These are phyloP conservation scores for Kregervanrija pseudodelftensis DNA, from an alignment of 805 yeast species.

Conservation along the genomic window DNA sequence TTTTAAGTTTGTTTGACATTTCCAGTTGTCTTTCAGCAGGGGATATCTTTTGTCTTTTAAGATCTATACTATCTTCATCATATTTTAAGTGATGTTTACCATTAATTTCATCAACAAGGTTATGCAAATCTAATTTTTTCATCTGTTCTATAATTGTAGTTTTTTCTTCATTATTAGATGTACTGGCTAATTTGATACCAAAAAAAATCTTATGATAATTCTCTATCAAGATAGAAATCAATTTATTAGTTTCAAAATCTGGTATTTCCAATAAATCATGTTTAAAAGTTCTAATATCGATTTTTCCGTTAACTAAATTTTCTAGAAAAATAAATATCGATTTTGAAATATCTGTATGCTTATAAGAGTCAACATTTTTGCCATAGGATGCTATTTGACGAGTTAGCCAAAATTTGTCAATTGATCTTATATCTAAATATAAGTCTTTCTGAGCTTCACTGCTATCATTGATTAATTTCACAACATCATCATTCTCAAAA, in stretches of 20 bases:
- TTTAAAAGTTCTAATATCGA: slow-evolving; percentile 41
- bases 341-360: slow-evolving; percentile 29
- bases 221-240: slow-evolving; percentile 41
- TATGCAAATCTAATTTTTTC: slow-evolving; percentile 32
- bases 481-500: slow-evolving; percentile 15
- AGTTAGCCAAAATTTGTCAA: slow-evolving; percentile 45
- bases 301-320: slow-evolving; percentile 18
- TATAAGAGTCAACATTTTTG: slow-evolving; percentile 31
- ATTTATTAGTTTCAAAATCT: slow-evolving; percentile 41
- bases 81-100: slow-evolving; percentile 11
- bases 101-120: slow-evolving; percentile 37
- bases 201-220: slow-evolving; percentile 31
- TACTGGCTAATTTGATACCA: slow-evolving; percentile 20
- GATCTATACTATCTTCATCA: slow-evolving; percentile 2
- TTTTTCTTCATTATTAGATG: slow-evolving; percentile 24
- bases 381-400: slow-evolving; percentile 35
- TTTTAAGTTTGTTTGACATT: slow-evolving; percentile 13
- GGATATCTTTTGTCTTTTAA: slow-evolving; percentile 9
- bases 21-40: not conserved
- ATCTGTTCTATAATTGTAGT: slow-evolving; percentile 37
- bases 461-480: slow-evolving; percentile 10
- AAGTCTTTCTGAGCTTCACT: slow-evolving; percentile 5
- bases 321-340: slow-evolving; percentile 35
- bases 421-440: slow-evolving; percentile 13
- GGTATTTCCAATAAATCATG: slow-evolving; percentile 45